Evolutionary conservation across 306 rosid species (phyloP), one percentile per base, ranked within the genome.

Genomic region (Citrullus amarus): DNA sequence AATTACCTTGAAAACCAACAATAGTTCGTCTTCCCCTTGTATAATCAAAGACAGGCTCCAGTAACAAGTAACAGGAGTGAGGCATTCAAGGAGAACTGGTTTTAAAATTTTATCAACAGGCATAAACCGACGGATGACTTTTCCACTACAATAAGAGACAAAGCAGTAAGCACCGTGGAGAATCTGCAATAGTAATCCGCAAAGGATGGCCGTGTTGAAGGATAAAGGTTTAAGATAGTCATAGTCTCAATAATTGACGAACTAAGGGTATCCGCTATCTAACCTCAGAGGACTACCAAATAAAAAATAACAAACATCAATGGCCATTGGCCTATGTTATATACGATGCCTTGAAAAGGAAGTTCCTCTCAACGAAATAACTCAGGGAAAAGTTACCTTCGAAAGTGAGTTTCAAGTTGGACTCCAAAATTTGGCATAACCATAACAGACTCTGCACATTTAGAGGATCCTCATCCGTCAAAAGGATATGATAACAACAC

Each of bases 391-490:
- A 51, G 15, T 67, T 78, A 94, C 98, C 98, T 89, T 67, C 41
- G 55, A 79, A 84, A 89, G 82, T 88, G 92, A 82, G 95, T 92
- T 82, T 94, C 96, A 74, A 94, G 95, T 82, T 94, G 97, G 78
- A 94, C 93, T 72, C 98, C 98, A 72, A 94, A 92, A 81, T 94
- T 92, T 15, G 98, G 96, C 89, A 94, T 87, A 83, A 94, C 84
- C 67, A 94, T 80, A 44, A 94, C 91, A 50, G 93, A 89, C 85
- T 94, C 96, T 94, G 93, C 57, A 61, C 71, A 81, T 79, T 51
- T 78, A 83, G 22, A 80, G 20, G 3, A 16, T 38, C 32, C 61
- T 48, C 17, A 30, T 70, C 68, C 38, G 12, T 43, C 36, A 68
- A 68, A 41, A 68, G 34, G 55, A 8, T 43, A 10, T 39, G 75